phyloP scores from a whole-genome alignment of 1,139 yeast genomes.

The Hansenula sp. region DNA sequence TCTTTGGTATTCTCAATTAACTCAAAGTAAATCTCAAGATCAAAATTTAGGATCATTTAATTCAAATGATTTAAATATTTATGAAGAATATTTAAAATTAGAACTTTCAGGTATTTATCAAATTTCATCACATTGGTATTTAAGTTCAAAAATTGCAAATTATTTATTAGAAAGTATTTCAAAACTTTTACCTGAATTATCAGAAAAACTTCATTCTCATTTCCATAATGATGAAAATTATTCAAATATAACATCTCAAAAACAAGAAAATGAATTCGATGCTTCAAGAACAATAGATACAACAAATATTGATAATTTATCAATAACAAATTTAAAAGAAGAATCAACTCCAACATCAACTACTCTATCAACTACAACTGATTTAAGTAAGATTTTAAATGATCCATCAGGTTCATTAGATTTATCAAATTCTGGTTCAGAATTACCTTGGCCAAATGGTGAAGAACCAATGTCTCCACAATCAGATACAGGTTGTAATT shows the following conservation, averaged over 20 bases:
- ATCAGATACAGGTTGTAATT: conserved; percentile 48
- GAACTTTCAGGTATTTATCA: conserved; percentile 43
- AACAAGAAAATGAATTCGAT: conserved; percentile 1
- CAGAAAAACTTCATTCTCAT: conserved; percentile 19
- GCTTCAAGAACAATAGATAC: background rate
- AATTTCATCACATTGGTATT: conserved; percentile 43
- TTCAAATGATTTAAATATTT: conserved; percentile 33
- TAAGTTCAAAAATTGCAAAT: conserved; percentile 40
- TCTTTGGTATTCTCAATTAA: conserved; percentile 33
- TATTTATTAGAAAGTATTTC: conserved; percentile 39
- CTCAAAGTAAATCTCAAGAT: conserved; percentile 3
- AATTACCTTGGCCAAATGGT: background rate
- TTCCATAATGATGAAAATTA: conserved; percentile 11
- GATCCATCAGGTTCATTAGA: background rate
- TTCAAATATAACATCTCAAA: background rate
- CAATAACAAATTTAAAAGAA: background rate
- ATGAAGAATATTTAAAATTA: conserved; percentile 43
- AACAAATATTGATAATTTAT: background rate
- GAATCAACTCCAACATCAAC: background rate
- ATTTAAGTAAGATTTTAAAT: background rate
- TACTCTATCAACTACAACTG: background rate
- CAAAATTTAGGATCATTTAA: conserved; percentile 3
- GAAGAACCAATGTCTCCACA: conserved; percentile 29
- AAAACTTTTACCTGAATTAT: conserved; percentile 29
- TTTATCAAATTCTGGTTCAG: background rate